Evolutionary conservation across 768 basidiomycete genomes (phyloP).

Genomic region (Pleurotus sapidus): DNA sequence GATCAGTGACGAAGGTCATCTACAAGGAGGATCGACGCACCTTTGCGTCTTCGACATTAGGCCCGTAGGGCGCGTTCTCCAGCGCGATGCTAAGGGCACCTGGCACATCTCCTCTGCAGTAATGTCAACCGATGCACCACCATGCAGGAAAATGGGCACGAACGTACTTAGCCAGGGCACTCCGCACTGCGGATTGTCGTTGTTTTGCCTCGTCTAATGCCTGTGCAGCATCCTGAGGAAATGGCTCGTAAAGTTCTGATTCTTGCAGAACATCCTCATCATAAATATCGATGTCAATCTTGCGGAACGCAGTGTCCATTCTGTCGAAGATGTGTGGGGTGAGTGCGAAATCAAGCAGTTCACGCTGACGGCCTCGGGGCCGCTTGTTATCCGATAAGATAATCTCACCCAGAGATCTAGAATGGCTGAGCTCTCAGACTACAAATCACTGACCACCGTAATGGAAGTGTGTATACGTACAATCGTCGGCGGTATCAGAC

Average conservation of each 20-base stretch:
- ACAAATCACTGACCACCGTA: no score
- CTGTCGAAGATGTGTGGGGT: not conserved
- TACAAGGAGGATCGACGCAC: conserved; percentile 36
- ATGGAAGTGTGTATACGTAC: no score
- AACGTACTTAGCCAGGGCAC: conserved; percentile 70
- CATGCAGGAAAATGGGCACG: not conserved
- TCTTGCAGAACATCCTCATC: conserved; percentile 90
- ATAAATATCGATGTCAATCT: conserved; percentile 91
- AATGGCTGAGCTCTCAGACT: no score
- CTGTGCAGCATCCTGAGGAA: conserved; percentile 74
- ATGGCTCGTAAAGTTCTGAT: conserved; percentile 82
- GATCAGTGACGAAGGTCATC: not conserved
- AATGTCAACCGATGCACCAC: not conserved
- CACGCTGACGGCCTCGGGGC: no score
- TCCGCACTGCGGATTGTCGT: conserved; percentile 69
- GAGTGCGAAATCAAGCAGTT: no score
- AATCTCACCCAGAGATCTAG: no score
- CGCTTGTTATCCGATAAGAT: no score
- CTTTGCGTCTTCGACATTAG: conserved; percentile 87
- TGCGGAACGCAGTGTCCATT: conserved; percentile 70
- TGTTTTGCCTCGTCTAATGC: conserved; percentile 76
- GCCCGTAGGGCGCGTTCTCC: conserved; percentile 85
- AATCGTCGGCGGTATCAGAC: no score
- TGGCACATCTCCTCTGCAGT: conserved; percentile 66
- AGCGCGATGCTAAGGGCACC: conserved; percentile 72